Percentiles rank a stretch among this genome's conserved stretches.
These are phyloP conservation scores for Pholiota microspora DNA, from an alignment of 768 basidiomycete genomes.

Conservation along the genomic window DNA sequence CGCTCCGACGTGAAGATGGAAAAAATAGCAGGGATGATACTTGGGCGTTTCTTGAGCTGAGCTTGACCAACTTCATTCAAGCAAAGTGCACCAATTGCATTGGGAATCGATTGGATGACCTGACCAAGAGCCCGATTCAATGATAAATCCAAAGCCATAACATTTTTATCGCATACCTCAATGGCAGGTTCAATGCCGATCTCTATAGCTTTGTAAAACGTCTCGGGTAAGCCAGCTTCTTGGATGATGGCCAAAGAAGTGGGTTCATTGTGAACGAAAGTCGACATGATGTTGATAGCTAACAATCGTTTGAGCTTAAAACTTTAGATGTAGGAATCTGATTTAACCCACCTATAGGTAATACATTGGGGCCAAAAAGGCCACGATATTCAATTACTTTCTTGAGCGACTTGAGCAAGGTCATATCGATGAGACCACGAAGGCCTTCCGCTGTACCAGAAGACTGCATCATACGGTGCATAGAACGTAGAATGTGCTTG, in stretches of 20 bases:
- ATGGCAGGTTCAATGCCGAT: slow-evolving; percentile 81
- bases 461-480: slow-evolving; percentile 97
- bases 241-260: slow-evolving; percentile 92
- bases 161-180: slow-evolving; percentile 52
- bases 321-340: no score
- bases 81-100: slow-evolving; percentile 94
- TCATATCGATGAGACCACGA: slow-evolving; percentile 89
- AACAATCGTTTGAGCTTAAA: no score
- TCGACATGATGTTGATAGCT: slow-evolving; percentile 95
- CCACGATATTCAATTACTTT: slow-evolving; percentile 81
- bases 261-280: slow-evolving; percentile 98
- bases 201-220: slow-evolving; percentile 86
- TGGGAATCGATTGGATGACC: slow-evolving; percentile 91
- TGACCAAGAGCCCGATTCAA: slow-evolving; percentile 26
- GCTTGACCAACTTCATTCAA: slow-evolving; percentile 89
- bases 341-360: slow-evolving; percentile 89
- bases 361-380: slow-evolving; percentile 83
- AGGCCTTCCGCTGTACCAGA: slow-evolving; percentile 93
- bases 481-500: slow-evolving; percentile 86
- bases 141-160: not conserved
- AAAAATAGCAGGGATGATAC: slow-evolving; percentile 83
- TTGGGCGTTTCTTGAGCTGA: slow-evolving; percentile 72
- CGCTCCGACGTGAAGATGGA: slow-evolving; percentile 82
- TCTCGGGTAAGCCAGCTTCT: slow-evolving; percentile 85
- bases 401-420: slow-evolving; percentile 81